These are phyloP conservation scores for Epichloe uncinata DNA, from an alignment of 2,329 filamentous ascomycete genomes.

Conservation along the genomic window DNA sequence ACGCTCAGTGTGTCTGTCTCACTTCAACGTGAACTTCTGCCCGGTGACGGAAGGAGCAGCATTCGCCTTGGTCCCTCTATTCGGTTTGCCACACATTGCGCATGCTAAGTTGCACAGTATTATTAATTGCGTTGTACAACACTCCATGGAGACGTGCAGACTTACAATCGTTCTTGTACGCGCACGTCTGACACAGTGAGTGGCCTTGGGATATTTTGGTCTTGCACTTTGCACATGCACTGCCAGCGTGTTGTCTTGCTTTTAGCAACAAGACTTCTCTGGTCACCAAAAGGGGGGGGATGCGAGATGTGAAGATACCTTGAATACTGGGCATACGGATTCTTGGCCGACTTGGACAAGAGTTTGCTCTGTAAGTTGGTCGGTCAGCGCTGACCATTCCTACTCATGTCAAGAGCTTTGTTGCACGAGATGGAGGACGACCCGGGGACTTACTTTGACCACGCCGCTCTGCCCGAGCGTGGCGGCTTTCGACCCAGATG, in stretches of 20 bases:
- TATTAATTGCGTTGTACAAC: background rate
- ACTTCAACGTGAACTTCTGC: slow-evolving; percentile 51
- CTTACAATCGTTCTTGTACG: slow-evolving; percentile 47
- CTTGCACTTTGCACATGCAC: slow-evolving; percentile 47
- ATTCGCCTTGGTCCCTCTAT: slow-evolving; percentile 33
- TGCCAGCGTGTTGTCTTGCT: slow-evolving; percentile 12
- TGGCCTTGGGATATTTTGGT: slow-evolving; percentile 49
- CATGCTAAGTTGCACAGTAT: slow-evolving; percentile 31
- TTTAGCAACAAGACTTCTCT: background rate
- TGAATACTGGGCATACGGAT: slow-evolving; percentile 51
- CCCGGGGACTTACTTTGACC: slow-evolving; percentile 33
- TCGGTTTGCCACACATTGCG: slow-evolving; percentile 49
- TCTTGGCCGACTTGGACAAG: slow-evolving; percentile 49
- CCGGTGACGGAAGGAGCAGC: slow-evolving; percentile 40
- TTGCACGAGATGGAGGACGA: background rate
- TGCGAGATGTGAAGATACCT: slow-evolving; percentile 7
- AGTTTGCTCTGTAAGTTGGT: slow-evolving; percentile 42
- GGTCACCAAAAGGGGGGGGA: too few relatives aligned
- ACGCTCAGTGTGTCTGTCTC: slow-evolving; percentile 5
- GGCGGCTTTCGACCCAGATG: slow-evolving; percentile 29
- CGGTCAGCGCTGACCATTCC: background rate
- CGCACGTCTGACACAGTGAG: slow-evolving; percentile 48
- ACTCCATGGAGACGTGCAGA: background rate
- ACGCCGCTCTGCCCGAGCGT: slow-evolving; percentile 46
- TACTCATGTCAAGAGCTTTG: too few relatives aligned